Conservation (phyloP, 106 monocot species). For the Dendrobium nobile region DNA sequence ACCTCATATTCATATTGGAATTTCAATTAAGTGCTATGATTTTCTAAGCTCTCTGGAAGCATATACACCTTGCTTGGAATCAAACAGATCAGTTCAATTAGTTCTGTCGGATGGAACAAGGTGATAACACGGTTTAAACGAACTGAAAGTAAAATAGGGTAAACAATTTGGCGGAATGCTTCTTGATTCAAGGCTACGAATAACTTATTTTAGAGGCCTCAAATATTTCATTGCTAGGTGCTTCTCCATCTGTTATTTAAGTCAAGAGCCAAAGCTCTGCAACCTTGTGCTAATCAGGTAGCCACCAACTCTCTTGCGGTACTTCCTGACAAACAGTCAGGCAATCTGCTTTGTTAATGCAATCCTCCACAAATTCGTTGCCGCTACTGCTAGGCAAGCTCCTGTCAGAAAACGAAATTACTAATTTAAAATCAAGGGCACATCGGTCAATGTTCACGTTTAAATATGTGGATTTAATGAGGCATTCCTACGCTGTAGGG, state of each 20-base stretch:
- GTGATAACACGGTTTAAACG: background rate
- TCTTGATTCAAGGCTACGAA: no score
- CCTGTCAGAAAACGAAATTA: background rate
- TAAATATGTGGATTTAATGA: no score
- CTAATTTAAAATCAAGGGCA: background rate
- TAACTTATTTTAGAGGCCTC: background rate
- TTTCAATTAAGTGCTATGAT: background rate
- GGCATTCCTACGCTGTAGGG: no score
- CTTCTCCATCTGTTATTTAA: background rate
- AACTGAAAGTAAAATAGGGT: background rate
- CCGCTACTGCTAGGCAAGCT: conserved; percentile 37
- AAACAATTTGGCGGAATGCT: no score
- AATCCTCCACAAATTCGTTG: conserved; percentile 56
- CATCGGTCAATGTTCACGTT: background rate
- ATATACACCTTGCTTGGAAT: background rate
- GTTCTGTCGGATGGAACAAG: background rate
- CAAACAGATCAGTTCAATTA: background rate
- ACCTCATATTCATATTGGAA: background rate
- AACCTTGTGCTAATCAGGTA: conserved; percentile 60
- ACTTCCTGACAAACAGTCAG: conserved; percentile 52
- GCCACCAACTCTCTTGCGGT: conserved; percentile 45
- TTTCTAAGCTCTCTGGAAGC: background rate
- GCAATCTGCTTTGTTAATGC: conserved; percentile 54
- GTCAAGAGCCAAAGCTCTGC: conserved; percentile 41
- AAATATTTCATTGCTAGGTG: background rate